Evolutionary conservation across 441 rosid species (phyloP), one percentile per base, ranked within the genome.

Genomic region (Gossypium davidsonii): DNA sequence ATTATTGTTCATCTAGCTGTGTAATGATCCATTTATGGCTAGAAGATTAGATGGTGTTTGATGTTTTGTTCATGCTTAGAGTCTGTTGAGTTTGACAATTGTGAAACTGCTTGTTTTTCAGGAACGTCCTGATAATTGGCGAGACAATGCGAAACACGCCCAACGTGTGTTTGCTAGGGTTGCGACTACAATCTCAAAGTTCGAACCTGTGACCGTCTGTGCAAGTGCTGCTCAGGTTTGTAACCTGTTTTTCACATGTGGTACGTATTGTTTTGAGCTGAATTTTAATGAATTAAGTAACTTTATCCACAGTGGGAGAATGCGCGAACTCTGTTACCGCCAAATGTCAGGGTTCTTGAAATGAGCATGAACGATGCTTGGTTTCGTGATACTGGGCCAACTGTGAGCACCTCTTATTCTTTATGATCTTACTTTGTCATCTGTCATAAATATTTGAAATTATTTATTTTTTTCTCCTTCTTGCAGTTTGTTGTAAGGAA

Each of bases 91-190:
- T 48, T 46, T 25, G 57, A 48, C 21, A 26, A 67, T 23, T 72
- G 68, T 17, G 23, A 21, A 57, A 11, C 52, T 58, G 6, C 6
- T 63, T 62, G 56, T 51, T 7, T 63, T 79, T 72, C 84, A 94
- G 99, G 99, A 94, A 73, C 92, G 98, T 9, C 83, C 85, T 25
- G 99, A 94, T 84, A 94, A 91, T 80, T 94, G 99, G 98, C 80
- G 99, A 52, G 83, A 85, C 76, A 73, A 81, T 57, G 98, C 90
- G 26, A 67, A 71, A 14, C 93, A 74, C 20, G 99, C 81, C 1
- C 98, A 94, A 55, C 59, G 21, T 15, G 83, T 82, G 12, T 92
- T 92, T 77, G 83, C 70, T n/a, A 79, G 80, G 80, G 91, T 92
- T 65, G 98, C 97, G 69, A 78, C 74, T 59, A 96, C 90, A 4